Evolutionary conservation across 78 protist species (phyloP).

Genomic region (Chrysochromulina parva): DNA sequence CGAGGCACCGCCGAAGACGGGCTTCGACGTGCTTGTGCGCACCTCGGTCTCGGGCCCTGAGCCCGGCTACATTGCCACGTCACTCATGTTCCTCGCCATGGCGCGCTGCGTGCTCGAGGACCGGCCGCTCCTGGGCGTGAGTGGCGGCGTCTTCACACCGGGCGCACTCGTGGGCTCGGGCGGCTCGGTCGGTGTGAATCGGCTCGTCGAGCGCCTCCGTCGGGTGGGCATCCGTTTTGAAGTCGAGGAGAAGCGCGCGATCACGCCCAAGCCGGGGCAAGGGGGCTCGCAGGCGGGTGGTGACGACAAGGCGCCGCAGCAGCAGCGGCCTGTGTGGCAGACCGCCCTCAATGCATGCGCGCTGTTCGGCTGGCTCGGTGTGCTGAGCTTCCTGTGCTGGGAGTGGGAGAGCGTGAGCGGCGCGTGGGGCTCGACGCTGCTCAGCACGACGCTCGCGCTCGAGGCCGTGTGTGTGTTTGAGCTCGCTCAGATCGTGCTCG

Average conservation of each 20-base stretch:
- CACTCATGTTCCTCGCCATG: background rate
- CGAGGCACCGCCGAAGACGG: background rate
- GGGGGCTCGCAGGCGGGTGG: too few relatives aligned
- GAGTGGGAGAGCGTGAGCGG: too few relatives aligned
- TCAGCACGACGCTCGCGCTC: too few relatives aligned
- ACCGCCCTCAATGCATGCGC: too few relatives aligned
- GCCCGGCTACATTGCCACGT: conserved; percentile 2
- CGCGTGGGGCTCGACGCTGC: too few relatives aligned
- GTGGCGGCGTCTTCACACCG: background rate
- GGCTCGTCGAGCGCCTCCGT: background rate
- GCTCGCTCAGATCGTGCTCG: too few relatives aligned
- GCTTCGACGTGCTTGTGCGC: background rate
- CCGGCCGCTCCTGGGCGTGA: background rate
- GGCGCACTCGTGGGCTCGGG: background rate
- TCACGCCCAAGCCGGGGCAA: too few relatives aligned
- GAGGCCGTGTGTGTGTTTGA: too few relatives aligned
- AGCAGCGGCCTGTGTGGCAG: too few relatives aligned
- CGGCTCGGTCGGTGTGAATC: background rate
- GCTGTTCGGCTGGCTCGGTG: too few relatives aligned
- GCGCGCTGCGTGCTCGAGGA: background rate
- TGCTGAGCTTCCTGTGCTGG: too few relatives aligned
- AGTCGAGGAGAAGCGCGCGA: background rate
- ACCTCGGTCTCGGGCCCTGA: background rate
- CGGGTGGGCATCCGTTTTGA: background rate
- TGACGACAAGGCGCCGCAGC: too few relatives aligned